Conservation (phyloP, 2,329 filamentous ascomycete genomes). For the Metarhizium anisopliae region DNA sequence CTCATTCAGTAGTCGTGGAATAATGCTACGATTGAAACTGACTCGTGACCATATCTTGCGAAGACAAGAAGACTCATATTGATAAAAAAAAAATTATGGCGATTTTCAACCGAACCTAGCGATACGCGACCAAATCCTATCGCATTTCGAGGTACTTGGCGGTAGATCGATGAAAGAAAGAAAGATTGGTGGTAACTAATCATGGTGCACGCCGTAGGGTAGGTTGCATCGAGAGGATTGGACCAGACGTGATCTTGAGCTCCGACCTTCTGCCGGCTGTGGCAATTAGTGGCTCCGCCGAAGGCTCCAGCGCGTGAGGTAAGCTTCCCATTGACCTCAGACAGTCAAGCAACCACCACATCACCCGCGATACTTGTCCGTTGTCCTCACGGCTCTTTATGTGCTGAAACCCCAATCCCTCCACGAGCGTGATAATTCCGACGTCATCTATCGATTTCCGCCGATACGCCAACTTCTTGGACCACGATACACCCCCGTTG, state of each 20-base stretch:
- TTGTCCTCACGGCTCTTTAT: not conserved
- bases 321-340: constrained; percentile 21
- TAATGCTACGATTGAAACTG: too few relatives aligned
- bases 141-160: too few relatives aligned
- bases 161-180: too few relatives aligned
- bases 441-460: not conserved
- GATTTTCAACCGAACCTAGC: too few relatives aligned
- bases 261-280: constrained; percentile 24
- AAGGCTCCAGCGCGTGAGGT: constrained; percentile 33
- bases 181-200: too few relatives aligned
- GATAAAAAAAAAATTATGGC: too few relatives aligned
- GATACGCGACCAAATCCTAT: too few relatives aligned
- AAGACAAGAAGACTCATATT: too few relatives aligned
- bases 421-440: not conserved
- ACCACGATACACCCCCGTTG: not conserved
- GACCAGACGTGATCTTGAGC: not conserved
- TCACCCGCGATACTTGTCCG: constrained; percentile 1
- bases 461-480: constrained; percentile 2
- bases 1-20: too few relatives aligned
- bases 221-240: not conserved
- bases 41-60: too few relatives aligned
- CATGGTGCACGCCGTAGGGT: not conserved
- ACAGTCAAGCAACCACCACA: constrained; percentile 11
- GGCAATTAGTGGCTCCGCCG: constrained; percentile 8
- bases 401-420: not conserved